A percentile compares a stretch with the other conserved stretches of the same genome.
These are phyloP conservation scores for Aspergillus sclerotialis DNA, from an alignment of 2,329 filamentous ascomycete species.

Conservation along the genomic window DNA sequence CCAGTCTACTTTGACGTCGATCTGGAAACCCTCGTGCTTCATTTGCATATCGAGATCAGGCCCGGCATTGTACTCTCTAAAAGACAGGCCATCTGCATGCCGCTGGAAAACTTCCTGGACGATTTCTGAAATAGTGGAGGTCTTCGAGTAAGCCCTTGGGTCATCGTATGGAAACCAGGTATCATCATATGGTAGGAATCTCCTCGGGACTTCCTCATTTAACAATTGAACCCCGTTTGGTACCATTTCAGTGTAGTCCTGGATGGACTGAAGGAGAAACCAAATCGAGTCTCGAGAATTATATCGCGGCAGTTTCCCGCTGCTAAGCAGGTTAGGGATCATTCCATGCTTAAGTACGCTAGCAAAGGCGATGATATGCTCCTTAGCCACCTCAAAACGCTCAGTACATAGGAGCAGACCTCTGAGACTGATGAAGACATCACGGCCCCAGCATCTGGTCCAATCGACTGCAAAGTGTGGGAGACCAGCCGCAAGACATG, in stretches of 20 bases:
- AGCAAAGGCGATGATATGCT: constrained; percentile 91
- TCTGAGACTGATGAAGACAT: constrained; percentile 92
- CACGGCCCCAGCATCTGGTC: constrained; percentile 94
- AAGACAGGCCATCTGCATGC: constrained; percentile 84
- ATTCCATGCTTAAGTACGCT: constrained; percentile 97
- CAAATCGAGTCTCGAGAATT: constrained; percentile 95
- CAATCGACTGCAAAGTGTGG: constrained; percentile 92
- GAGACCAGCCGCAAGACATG: constrained; percentile 82
- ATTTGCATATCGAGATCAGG: constrained; percentile 85
- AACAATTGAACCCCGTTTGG: constrained; percentile 70
- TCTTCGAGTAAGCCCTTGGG: constrained; percentile 72
- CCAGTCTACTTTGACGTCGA: constrained; percentile 89
- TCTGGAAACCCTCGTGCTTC: constrained; percentile 85
- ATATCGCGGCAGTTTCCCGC: constrained; percentile 79
- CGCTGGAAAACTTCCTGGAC: constrained; percentile 90
- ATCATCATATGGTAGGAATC: constrained; percentile 92
- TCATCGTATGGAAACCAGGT: constrained; percentile 86
- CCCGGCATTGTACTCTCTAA: constrained; percentile 90
- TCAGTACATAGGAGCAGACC: constrained; percentile 89
- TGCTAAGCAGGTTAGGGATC: constrained; percentile 89
- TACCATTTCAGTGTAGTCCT: constrained; percentile 79
- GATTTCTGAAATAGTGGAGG: constrained; percentile 78
- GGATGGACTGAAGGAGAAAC: constrained; percentile 95
- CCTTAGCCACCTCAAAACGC: constrained; percentile 77
- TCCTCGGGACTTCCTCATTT: constrained; percentile 67